A percentile compares a stretch with the other conserved stretches of the same genome.
phyloP scores from a whole-genome alignment of 2,329 filamentous ascomycete genomes.

The Hypoxylon sp. region DNA sequence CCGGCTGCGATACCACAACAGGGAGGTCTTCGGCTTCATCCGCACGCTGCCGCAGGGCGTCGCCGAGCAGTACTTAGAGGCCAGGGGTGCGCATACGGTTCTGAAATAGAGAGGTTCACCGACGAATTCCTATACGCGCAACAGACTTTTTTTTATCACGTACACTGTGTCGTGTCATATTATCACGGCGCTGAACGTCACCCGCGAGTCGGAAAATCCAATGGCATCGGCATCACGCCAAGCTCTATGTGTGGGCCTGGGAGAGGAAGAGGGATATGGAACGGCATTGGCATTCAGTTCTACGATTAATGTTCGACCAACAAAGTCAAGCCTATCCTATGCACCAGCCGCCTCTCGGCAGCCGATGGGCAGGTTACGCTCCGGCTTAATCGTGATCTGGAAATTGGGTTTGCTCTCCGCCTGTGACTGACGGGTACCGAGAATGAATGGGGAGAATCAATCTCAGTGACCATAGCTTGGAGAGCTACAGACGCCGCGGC shows the following conservation, averaged over 20 bases:
- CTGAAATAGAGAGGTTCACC: slow-evolving; percentile 70
- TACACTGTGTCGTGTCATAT: neutral
- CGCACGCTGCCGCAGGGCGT: slow-evolving; percentile 81
- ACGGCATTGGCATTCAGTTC: neutral
- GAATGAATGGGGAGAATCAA: slow-evolving; percentile 67
- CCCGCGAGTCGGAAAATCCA: neutral
- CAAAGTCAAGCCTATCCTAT: slow-evolving; percentile 97
- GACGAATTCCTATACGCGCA: neutral
- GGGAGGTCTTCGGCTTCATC: slow-evolving; percentile 87
- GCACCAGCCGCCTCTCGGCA: slow-evolving; percentile 80
- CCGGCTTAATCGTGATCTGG: slow-evolving; percentile 97
- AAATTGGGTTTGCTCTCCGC: slow-evolving; percentile 72
- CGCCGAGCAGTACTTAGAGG: slow-evolving; percentile 87
- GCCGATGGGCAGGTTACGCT: slow-evolving; percentile 87
- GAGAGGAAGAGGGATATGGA: neutral
- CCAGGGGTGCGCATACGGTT: slow-evolving; percentile 89
- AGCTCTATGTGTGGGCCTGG: neutral
- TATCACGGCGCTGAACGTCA: neutral
- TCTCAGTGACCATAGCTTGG: slow-evolving; percentile 69
- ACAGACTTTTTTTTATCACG: neutral
- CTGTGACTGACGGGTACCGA: slow-evolving; percentile 80
- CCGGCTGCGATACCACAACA: slow-evolving; percentile 88
- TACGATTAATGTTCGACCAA: slow-evolving; percentile 73
- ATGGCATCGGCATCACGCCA: neutral
- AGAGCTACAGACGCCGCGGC: slow-evolving; percentile 64